Base-by-base conservation (phyloP, 768 basidiomycete species). In the Asterophora lycoperdoides region DNA sequence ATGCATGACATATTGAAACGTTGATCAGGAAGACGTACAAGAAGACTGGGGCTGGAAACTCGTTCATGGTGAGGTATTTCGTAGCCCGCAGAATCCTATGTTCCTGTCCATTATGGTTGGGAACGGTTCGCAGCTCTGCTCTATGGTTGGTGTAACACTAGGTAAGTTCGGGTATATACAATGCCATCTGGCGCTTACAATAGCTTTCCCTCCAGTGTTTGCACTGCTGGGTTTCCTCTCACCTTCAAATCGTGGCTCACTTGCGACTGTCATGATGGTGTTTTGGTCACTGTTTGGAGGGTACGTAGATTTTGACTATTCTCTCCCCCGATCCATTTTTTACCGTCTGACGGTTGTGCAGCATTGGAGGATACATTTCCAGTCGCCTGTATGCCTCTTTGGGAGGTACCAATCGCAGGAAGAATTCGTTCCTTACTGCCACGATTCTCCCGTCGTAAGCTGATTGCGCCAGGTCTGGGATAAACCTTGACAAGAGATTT, bases 11-110 rank as follows among this genome's bases (percentile, higher is more conserved):
- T 23, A 3, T 34, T 43, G 15, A 23, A 23, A 23, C 3, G 23
- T 48, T 40, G 15, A 49, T 14, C 55, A 92, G 89, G 93, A 95
- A 61, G 93, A 95, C 59, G 89, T 96, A 2, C 92, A 94, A 66
- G 95, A 98, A 70, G 95, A 98, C 58, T 95, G 86, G 80, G 95
- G 95, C 1, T 98, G 95, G 95, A 98, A 98, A 62, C 79, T 98
- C 14, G 84, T 98, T 18, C 93, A 96, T 57, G 93, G 93, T 17
- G 95, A 98, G 67, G 90, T 98, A 14, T 98, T 97, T 75, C 81
- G 95, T 17, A 73, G 84, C 1, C 95, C 95, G 1, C 69, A 70
- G 38, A 77, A 84, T 45, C 82, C 92, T 0, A 80, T 93, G 76
- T 54, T 86, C 7, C 70, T 98, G 7, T 84, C 92, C 3, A 79